These are phyloP conservation scores for Coemansia sp. DNA, from an alignment of 192 early-diverging fungal species.

Conservation along the genomic window DNA sequence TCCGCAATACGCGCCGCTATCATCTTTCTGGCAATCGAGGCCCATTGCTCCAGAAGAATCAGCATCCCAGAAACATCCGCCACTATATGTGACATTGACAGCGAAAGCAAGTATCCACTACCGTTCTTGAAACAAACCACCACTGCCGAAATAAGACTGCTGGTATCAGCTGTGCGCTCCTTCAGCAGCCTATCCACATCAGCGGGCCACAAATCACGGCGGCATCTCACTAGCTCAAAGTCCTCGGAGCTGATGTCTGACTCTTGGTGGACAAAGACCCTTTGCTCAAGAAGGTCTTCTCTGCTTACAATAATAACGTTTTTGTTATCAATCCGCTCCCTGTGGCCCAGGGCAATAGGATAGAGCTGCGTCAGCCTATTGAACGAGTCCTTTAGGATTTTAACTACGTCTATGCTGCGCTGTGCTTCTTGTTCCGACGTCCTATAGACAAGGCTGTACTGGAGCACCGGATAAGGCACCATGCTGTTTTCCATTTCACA, in stretches of 20 bases:
- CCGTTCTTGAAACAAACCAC: constrained; percentile 11
- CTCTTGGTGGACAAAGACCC: constrained; percentile 11
- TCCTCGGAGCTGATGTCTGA: constrained; percentile 6
- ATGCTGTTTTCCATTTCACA: constrained; percentile 17
- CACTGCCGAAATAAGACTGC: constrained; percentile 14
- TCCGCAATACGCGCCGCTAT: background rate
- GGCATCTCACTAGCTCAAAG: constrained; percentile 15
- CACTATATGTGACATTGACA: constrained; percentile 25
- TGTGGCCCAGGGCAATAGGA: constrained; percentile 19
- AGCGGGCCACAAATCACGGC: constrained; percentile 25
- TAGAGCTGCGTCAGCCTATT: constrained; percentile 15
- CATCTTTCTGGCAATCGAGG: constrained; percentile 11
- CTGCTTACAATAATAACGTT: constrained; percentile 14
- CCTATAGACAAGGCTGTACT: constrained; percentile 13
- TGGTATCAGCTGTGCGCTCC: constrained; percentile 8
- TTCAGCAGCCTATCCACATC: constrained; percentile 1
- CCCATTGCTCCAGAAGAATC: constrained; percentile 23
- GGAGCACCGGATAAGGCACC: constrained; percentile 17
- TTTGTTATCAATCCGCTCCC: background rate
- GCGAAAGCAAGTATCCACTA: constrained; percentile 12
- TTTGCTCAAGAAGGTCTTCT: constrained; percentile 8
- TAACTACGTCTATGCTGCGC: background rate
- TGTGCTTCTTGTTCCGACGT: background rate
- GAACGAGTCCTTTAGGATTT: constrained; percentile 1
- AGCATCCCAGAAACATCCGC: constrained; percentile 18